Percentiles rank a stretch among this genome's conserved stretches.
Conservation (phyloP, 108 stramenopile genomes). For the Nitzschia sp. region DNA sequence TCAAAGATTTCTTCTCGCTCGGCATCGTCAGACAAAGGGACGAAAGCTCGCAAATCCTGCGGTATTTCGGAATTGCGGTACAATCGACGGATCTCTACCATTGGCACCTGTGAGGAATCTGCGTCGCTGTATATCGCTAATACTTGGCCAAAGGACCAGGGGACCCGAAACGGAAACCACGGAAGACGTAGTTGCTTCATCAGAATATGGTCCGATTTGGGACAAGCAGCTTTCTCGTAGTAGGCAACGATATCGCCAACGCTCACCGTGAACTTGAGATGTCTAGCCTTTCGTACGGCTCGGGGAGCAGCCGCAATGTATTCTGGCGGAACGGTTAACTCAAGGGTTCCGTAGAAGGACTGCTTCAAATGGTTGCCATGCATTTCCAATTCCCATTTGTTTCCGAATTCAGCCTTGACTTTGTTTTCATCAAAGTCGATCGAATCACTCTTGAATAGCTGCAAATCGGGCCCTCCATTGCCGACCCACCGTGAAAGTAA, state of each 20-base stretch:
- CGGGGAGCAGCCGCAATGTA: constrained; percentile 19
- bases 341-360: constrained; percentile 3
- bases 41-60: neutral
- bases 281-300: constrained; percentile 10
- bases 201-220: neutral
- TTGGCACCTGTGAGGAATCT: neutral
- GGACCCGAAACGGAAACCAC: constrained; percentile 43
- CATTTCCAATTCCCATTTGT: neutral
- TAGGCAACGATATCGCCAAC: constrained; percentile 47
- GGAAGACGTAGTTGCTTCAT: constrained; percentile 12
- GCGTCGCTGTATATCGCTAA: constrained; percentile 24
- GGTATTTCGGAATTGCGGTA: constrained; percentile 34
- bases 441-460: neutral
- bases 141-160: constrained; percentile 42
- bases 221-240: constrained; percentile 15
- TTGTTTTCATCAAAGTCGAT: neutral
- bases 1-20: constrained; percentile 52
- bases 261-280: constrained; percentile 3
- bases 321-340: neutral
- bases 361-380: neutral
- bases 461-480: neutral
- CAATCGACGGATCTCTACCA: constrained; percentile 46
- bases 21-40: constrained; percentile 15
- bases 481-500: constrained; percentile 4
- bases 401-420: neutral